Conservation (phyloP, 768 basidiomycete genomes). For the Suillus plorans region DNA sequence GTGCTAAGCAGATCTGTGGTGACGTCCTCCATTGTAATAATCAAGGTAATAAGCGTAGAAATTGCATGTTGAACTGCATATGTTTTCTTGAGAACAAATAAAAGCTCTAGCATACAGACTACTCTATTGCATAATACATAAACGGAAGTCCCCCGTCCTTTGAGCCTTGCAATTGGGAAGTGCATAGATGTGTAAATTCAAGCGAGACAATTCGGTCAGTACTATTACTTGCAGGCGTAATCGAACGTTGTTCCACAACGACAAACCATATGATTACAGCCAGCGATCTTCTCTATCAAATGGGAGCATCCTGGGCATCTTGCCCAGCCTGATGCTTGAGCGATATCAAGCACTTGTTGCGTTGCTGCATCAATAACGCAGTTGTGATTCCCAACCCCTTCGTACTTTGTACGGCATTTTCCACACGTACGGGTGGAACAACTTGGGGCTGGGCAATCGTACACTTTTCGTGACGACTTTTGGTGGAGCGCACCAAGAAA, state of each 20-base stretch:
- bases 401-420: slow-evolving; percentile 8
- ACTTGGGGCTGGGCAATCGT: slow-evolving; percentile 7
- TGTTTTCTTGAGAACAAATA: neutral
- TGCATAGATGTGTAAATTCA: neutral
- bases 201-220: neutral
- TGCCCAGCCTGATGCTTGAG: slow-evolving; percentile 4
- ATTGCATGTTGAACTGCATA: neutral
- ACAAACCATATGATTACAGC: slow-evolving; percentile 6
- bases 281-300: slow-evolving; percentile 5
- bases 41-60: neutral
- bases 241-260: slow-evolving; percentile 5
- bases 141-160: neutral
- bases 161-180: neutral
- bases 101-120: neutral
- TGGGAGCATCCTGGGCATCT: slow-evolving; percentile 4
- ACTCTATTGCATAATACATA: neutral
- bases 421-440: slow-evolving; percentile 10
- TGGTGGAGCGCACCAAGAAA: slow-evolving; percentile 25
- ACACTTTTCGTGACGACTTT: slow-evolving; percentile 20
- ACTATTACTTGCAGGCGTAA: slow-evolving; percentile 3
- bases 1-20: neutral
- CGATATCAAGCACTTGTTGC: slow-evolving; percentile 2
- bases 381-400: slow-evolving; percentile 3
- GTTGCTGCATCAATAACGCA: slow-evolving; percentile 4
- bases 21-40: neutral